Conservation (phyloP, 2,329 filamentous ascomycete species). For the Lachnellula hyalina region DNA sequence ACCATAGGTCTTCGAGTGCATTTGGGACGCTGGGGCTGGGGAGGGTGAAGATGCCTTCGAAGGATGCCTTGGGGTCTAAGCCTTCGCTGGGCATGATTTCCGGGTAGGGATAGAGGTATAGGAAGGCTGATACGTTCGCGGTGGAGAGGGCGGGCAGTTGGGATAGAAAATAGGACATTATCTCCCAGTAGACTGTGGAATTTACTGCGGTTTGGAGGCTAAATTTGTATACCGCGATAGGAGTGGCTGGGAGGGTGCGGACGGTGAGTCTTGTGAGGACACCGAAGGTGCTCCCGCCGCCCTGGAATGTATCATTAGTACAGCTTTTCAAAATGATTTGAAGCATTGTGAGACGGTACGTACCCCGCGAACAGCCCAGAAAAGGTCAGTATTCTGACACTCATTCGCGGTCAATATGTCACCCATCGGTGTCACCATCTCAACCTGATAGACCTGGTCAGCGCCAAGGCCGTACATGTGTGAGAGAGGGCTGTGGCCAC, state of each 20-base stretch:
- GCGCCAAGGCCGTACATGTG: slow-evolving; percentile 8
- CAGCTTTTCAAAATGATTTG: background rate
- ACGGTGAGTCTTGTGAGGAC: slow-evolving; percentile 52
- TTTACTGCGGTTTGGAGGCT: slow-evolving; percentile 26
- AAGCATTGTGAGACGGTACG: background rate
- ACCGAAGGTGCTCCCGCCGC: slow-evolving; percentile 56
- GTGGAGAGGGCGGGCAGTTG: slow-evolving; percentile 42
- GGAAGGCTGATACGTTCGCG: slow-evolving; percentile 46
- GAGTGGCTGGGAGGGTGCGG: slow-evolving; percentile 41
- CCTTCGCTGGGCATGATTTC: slow-evolving; percentile 33
- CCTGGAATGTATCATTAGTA: slow-evolving; percentile 18
- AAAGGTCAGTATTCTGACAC: slow-evolving; percentile 9
- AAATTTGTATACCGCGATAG: slow-evolving; percentile 31
- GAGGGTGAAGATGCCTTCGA: slow-evolving; percentile 32
- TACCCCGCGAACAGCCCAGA: slow-evolving; percentile 15
- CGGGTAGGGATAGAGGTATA: slow-evolving; percentile 36
- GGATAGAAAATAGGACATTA: slow-evolving; percentile 42
- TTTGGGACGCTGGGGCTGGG: slow-evolving; percentile 27
- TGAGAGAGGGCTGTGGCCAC: slow-evolving; percentile 11
- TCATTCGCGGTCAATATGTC: slow-evolving; percentile 5
- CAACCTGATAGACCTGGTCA: slow-evolving; percentile 10
- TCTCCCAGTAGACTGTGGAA: slow-evolving; percentile 39
- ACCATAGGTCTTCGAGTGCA: slow-evolving; percentile 24
- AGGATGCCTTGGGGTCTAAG: slow-evolving; percentile 1
- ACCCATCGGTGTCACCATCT: slow-evolving; percentile 8